A percentile compares a stretch with the other conserved stretches of the same genome.
These are phyloP conservation scores for Geosmithia putterillii DNA, from an alignment of 2,329 filamentous ascomycete species.

Conservation along the genomic window DNA sequence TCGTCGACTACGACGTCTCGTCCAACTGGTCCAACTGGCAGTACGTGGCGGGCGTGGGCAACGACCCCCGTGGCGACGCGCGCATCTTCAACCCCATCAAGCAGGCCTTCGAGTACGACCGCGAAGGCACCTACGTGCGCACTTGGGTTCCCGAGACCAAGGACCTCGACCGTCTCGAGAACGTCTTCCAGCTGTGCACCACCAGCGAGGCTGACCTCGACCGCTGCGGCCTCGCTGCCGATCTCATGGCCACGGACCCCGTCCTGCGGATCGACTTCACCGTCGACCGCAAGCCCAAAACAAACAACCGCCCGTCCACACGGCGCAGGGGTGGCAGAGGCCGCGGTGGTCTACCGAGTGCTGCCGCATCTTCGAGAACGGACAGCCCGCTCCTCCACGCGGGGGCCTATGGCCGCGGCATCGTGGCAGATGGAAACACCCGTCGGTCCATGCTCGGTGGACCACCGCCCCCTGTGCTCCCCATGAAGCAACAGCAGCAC, in stretches of 20 bases:
- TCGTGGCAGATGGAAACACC: slow-evolving; percentile 1
- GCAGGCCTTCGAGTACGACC: slow-evolving; percentile 68
- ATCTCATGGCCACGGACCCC: slow-evolving; percentile 56
- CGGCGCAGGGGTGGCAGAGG: slow-evolving; percentile 16
- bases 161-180: slow-evolving; percentile 34
- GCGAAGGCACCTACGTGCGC: slow-evolving; percentile 55
- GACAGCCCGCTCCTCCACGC: too few species aligned
- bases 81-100: slow-evolving; percentile 77
- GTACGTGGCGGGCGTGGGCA: slow-evolving; percentile 68
- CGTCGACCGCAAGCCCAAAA: slow-evolving; percentile 35
- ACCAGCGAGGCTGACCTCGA: slow-evolving; percentile 45
- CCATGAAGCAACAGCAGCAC: too few species aligned
- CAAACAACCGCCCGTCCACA: slow-evolving; percentile 10
- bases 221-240: slow-evolving; percentile 39
- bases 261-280: slow-evolving; percentile 53
- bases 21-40: slow-evolving; percentile 80
- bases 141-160: slow-evolving; percentile 60
- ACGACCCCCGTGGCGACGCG: slow-evolving; percentile 59
- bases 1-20: slow-evolving; percentile 65
- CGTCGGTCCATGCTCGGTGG: background rate
- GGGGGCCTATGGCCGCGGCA: background rate
- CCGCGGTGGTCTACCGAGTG: too few species aligned
- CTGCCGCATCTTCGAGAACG: too few species aligned
- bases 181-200: slow-evolving; percentile 62
- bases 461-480: background rate